Evolutionary conservation across 2,329 filamentous ascomycete species (phyloP), one percentile per base, ranked within the genome.

Genomic region (Sarocladiaceae sp.): DNA sequence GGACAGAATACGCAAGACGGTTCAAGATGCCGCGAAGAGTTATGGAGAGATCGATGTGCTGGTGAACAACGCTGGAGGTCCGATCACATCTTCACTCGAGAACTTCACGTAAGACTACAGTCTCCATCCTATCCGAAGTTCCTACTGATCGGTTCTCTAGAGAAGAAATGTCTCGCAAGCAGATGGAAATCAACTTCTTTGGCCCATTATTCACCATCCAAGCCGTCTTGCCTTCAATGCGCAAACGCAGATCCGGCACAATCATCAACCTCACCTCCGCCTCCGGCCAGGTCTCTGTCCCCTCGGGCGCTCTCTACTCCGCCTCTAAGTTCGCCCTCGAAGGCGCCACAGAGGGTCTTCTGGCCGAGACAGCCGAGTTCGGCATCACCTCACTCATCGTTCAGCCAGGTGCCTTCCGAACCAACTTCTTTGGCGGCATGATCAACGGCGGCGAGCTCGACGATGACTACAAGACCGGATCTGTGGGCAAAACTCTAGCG

Each of bases 11-110:
- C 47, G 44, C 15, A 35, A 47, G 32, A 55, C 54, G 26, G 41
- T 60, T 2, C 46, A 52, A 11, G 50, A 50, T 6, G 57, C 53
- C 4, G 54, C 23, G 58, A 63, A 24, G 48, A 51, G 11, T 42
- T 55, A 53, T 26, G 55, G 57, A 7, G 31, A 41, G 2, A 65
- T 78, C 31, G 74, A 78, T 34, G 62, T 74, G 3, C 56, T 78
- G 4, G 65, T 77, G 33, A 78, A 77, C 50, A 73, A 73, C 46
- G 73, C 74, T 2, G 74, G 68, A 3, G 67, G 60, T 43, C 63
- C 62, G 11, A 55, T 70, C 6, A 54, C 66, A n/a, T 64, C 61
- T 1, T 54, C 62, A 2, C 50, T 65, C 1, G 72, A 76, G 52
- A 48, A 51, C 1, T 60, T 64, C 43, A 62, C 54, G 16, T 55